Base-by-base conservation (phyloP, 2,329 filamentous ascomycete genomes). In the Fusarium zealandicum region DNA sequence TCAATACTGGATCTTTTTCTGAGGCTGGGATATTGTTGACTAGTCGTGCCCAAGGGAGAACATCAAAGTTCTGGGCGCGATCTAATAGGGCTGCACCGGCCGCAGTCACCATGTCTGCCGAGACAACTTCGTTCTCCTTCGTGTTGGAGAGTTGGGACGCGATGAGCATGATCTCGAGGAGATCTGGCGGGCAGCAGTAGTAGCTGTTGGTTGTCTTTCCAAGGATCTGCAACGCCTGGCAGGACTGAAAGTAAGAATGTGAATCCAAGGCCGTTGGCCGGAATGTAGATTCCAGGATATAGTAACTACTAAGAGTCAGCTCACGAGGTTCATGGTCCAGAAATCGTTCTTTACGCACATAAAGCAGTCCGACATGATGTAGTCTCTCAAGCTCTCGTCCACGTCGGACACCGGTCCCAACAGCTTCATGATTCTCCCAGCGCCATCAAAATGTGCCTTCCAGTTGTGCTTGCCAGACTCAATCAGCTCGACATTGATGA, bases 401-500 rank as follows among this genome's bases (percentile, higher is more conserved):
- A 71, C 61, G 6, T 68, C 63, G 12, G 69, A 63, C 5, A 63
- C 64, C 6, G 73, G 72, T 20, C 73, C 70, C 4, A 80, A 63
- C 10, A 76, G 64, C 16, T 71, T 70, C 70, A 80, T 77, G 36
- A 81, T 76, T 18, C 69, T 70, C 4, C 73, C 74, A 3, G 78
- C 78, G 3, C 77, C 79, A 43, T 80, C 73, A 17, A 81, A 71
- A 51, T 81, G 79, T 12, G 74, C 73, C 39, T 74, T 76, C 78
- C 78, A 81, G 11, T 75, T 76, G 31, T 78, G 73, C 59, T 75
- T 78, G 2, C 78, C 78, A 12, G 77, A 78, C 66, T 81, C 78
- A 43, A 81, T 78, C 40, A 81, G 69, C 67, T 82, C 77, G 42
- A 81, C 71, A 55, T 81, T 79, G 69, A 82, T 72, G 59, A 81